Conservation (phyloP, 768 basidiomycete genomes). For the Hortiboletus flavorubellus region DNA sequence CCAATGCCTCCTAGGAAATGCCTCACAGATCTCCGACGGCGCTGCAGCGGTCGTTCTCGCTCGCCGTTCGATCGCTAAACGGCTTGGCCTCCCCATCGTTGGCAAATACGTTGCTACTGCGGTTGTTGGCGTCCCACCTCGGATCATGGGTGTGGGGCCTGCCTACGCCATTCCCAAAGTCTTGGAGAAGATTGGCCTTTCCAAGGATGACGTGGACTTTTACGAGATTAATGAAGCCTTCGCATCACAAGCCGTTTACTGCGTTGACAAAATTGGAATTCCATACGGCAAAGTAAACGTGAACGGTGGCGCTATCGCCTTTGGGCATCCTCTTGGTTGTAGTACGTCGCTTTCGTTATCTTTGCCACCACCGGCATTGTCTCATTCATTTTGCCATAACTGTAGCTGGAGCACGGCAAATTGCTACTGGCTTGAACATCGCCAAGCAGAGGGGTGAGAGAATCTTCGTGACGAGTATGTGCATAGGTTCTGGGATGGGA, state of each 20-base stretch:
- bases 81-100: slow-evolving; percentile 79
- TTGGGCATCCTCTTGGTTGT: slow-evolving; percentile 86
- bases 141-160: slow-evolving; percentile 91
- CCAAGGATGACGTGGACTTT: slow-evolving; percentile 75
- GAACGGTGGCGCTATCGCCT: slow-evolving; percentile 84
- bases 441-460: slow-evolving; percentile 73
- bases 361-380: background rate
- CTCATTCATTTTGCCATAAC: slow-evolving; percentile 6
- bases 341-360: slow-evolving; percentile 46
- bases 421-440: slow-evolving; percentile 80
- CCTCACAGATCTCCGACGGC: slow-evolving; percentile 89
- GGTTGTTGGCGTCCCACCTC: slow-evolving; percentile 78
- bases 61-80: slow-evolving; percentile 74
- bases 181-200: slow-evolving; percentile 64
- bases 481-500: slow-evolving; percentile 87
- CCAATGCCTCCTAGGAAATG: slow-evolving; percentile 50
- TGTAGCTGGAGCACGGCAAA: slow-evolving; percentile 78
- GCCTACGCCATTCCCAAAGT: slow-evolving; percentile 81
- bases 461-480: slow-evolving; percentile 89
- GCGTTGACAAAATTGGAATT: slow-evolving; percentile 64
- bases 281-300: slow-evolving; percentile 79
- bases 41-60: slow-evolving; percentile 87
- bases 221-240: slow-evolving; percentile 94
- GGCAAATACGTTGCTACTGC: slow-evolving; percentile 78
- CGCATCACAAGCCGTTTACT: slow-evolving; percentile 78